Evolutionary conservation across 2,329 filamentous ascomycete species (phyloP), one percentile per base, ranked within the genome.

Genomic region (Calycina herbarum): DNA sequence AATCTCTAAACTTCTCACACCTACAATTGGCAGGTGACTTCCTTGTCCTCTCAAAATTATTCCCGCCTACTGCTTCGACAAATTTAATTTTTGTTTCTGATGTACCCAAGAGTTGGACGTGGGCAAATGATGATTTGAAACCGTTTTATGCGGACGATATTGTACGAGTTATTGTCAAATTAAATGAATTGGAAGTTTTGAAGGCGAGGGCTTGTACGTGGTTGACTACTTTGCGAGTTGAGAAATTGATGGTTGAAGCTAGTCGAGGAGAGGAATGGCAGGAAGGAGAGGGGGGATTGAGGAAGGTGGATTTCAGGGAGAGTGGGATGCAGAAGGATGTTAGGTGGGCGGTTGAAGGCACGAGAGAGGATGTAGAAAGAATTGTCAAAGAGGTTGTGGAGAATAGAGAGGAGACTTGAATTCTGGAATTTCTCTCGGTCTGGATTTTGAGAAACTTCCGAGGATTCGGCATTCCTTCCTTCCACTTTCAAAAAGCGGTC

Each of bases 1-100:
- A 67, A 15, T 67, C 62, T 17, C 54, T 73, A 4, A 67, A 72
- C 45, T 51, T 72, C 31, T 68, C 68, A 11, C 61, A 58, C 4
- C 48, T 74, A 20, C 65, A 70, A 63, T 40, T 72, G 17, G 65
- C 67, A 1, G 61, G 61, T 6, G 71, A 73, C 62, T 71, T 67
- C 61, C 45, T 62, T 1, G 59, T 71, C 60, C 2, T 5, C 17
- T 29, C 35, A 5, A 20, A 20, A 17, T 15, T 45, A 7, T 62
- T 62, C 20, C 61, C 54, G 15, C 24, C 35, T 58, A 57, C 48
- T 13, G 13, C 15, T 1, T 56, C 51, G 13, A 33, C 60, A 7
- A 51, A 56, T 3, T 20, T 62, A 15, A 17, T 61, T 5, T 69
- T 67, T 57, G 64, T 64, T 1, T 64, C 61, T 13, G 66, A 67